Evolutionary conservation across 495 filamentous ascomycete species (phyloP).

Genomic region (Daldinia bambusicola): DNA sequence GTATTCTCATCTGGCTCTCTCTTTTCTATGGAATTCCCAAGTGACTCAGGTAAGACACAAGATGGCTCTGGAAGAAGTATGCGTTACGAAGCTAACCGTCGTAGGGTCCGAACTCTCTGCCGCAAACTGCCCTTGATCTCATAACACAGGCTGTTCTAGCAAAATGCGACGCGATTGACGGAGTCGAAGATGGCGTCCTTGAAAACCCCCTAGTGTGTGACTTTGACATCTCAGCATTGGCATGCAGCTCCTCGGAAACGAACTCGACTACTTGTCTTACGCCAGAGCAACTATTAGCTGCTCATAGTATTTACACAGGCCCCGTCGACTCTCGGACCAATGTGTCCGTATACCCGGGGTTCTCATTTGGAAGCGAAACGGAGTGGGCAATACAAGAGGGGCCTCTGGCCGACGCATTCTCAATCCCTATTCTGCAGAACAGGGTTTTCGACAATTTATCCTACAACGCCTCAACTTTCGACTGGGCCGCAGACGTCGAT

Average conservation of each 20-base stretch:
- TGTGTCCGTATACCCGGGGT: conserved; percentile 52
- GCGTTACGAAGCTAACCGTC: not conserved
- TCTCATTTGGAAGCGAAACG: conserved; percentile 49
- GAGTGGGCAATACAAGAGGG: conserved; percentile 51
- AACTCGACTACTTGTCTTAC: conserved; percentile 47
- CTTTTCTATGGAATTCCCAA: conserved; percentile 55
- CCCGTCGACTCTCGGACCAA: conserved; percentile 38
- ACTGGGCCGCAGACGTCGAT: conserved; percentile 54
- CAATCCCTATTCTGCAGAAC: conserved; percentile 61
- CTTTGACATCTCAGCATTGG: conserved; percentile 51
- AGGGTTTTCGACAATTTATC: conserved; percentile 60
- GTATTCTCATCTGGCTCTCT: conserved; percentile 56
- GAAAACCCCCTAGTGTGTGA: conserved; percentile 54
- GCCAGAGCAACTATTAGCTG: conserved; percentile 43
- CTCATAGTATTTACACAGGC: conserved; percentile 48
- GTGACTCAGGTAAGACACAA: conserved; percentile 41
- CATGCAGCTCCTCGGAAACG: conserved; percentile 39
- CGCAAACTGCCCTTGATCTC: conserved; percentile 50
- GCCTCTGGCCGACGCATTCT: conserved; percentile 47
- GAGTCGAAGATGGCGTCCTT: conserved; percentile 53
- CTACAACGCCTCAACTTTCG: conserved; percentile 53
- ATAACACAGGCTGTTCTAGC: conserved; percentile 49
- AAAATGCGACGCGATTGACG: conserved; percentile 54
- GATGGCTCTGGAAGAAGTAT: not conserved
- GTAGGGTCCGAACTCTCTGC: conserved; percentile 34